These are phyloP conservation scores for Botrytis fragariae DNA, from an alignment of 2,329 filamentous ascomycete genomes.

Conservation along the genomic window DNA sequence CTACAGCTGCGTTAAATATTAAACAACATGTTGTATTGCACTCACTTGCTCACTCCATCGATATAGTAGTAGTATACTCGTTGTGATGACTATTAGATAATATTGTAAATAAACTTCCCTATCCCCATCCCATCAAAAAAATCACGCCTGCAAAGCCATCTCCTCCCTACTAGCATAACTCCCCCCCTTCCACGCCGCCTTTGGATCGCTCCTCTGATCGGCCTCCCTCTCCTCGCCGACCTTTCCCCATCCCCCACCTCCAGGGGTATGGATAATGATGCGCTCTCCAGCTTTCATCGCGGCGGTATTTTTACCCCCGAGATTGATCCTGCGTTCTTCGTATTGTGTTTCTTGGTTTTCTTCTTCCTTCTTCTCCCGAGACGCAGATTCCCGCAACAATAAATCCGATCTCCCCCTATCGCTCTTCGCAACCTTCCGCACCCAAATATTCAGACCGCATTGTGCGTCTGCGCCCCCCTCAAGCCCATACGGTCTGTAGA, in stretches of 20 bases:
- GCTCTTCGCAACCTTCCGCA: slow-evolving; percentile 64
- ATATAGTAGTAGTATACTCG: no score
- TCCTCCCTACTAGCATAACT: slow-evolving; percentile 58
- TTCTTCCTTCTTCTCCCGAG: slow-evolving; percentile 30
- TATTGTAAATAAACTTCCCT: background rate
- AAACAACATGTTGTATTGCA: background rate
- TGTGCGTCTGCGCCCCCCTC: slow-evolving; percentile 76
- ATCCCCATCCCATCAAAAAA: background rate
- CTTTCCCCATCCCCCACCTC: slow-evolving; percentile 73
- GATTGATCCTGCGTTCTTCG: slow-evolving; percentile 62
- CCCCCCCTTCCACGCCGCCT: slow-evolving; percentile 57
- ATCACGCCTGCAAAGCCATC: slow-evolving; percentile 54
- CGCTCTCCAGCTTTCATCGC: slow-evolving; percentile 73
- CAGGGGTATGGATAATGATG: slow-evolving; percentile 75
- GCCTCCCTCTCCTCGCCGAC: slow-evolving; percentile 56
- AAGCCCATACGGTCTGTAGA: slow-evolving; percentile 77
- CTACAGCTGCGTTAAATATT: background rate
- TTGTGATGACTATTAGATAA: background rate
- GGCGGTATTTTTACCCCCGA: slow-evolving; percentile 78
- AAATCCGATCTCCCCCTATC: slow-evolving; percentile 48
- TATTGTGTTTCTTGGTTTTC: slow-evolving; percentile 42
- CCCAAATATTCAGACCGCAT: slow-evolving; percentile 85
- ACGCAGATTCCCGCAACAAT: slow-evolving; percentile 31
- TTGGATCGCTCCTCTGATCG: slow-evolving; percentile 55
- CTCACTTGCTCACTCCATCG: background rate